These are phyloP conservation scores for Suillus bovinus DNA, from an alignment of 768 basidiomycete species.

Conservation along the genomic window DNA sequence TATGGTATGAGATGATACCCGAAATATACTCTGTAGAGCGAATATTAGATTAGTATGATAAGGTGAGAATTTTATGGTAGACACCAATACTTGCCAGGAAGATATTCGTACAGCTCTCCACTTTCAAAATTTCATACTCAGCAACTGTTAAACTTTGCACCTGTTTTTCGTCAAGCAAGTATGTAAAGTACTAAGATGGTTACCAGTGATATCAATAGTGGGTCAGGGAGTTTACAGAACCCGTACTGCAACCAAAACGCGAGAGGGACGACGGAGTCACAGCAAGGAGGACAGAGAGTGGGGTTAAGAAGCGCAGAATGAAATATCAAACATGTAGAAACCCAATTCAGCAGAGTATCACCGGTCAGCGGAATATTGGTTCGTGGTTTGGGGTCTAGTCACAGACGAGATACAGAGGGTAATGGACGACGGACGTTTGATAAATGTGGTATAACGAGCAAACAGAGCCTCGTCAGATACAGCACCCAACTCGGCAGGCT, in stretches of 20 bases:
- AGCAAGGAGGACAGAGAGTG: no score
- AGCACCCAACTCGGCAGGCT: not conserved
- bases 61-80: not conserved
- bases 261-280: no score
- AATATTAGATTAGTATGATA: conserved; percentile 4
- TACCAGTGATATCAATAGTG: no score
- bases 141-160: not conserved
- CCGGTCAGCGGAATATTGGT: no score
- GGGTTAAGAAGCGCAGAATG: no score
- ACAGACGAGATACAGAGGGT: not conserved
- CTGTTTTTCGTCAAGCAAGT: not conserved
- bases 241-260: no score
- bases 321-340: no score
- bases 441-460: not conserved
- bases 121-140: not conserved
- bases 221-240: no score
- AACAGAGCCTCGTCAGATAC: not conserved
- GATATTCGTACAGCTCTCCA: conserved; percentile 48
- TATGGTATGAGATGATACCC: conserved; percentile 51
- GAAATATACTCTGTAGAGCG: conserved; percentile 44
- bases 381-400: no score
- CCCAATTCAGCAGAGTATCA: no score
- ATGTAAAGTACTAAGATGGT: no score
- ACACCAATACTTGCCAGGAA: conserved; percentile 35
- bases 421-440: not conserved